Evolutionary conservation across 345 rosid species (phyloP), one percentile per base, ranked within the genome.

Genomic region (Corymbia maculata): DNA sequence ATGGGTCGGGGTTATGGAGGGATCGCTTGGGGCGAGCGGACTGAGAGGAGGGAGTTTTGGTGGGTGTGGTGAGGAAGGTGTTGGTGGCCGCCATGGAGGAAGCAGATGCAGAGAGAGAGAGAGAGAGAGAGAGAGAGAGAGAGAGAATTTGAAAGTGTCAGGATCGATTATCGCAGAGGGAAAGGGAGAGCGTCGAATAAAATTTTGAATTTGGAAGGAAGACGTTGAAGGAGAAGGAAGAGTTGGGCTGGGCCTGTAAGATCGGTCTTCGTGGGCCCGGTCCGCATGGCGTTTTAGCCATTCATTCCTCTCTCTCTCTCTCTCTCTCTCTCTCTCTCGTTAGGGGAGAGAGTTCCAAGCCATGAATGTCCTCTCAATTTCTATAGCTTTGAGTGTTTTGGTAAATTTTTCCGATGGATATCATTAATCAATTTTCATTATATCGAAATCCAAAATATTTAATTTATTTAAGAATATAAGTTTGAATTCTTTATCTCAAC

Each of bases 61-160:
- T 92, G 11, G 99, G 96, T 8, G 97, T 95, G 10, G 92, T 92
- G 4, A 93, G 89, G 89, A 75, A 82, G 75, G 90, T 24, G 86
- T 91, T 94, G 68, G 95, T 75, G 44, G 94, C 92, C 91, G 95
- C 94, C 96, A 94, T 95, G 84, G 49, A 75, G 4, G 49, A 42
- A 75, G 84, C 84, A 75, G 44, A 75, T 91, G 94, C 80, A 52
- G 86, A 26, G 86, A 89, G 80, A 79, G 51, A 30, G 30, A 26
- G 24, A 19, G 28, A 61, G 89, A 80, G 90, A 75, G 91, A 61
- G 79, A 21, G 90, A n/a, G 59, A 57, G 24, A 66, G 84, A 22
- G 90, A 30, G 64, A 61, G 64, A 4, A 86, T 88, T 88, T 91
- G 85, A 53, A 89, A 57, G 50, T 32, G 55, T 30, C 10, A 2